phyloP scores from a whole-genome alignment of 78 protist species.

The Chrysochromulina parva region DNA sequence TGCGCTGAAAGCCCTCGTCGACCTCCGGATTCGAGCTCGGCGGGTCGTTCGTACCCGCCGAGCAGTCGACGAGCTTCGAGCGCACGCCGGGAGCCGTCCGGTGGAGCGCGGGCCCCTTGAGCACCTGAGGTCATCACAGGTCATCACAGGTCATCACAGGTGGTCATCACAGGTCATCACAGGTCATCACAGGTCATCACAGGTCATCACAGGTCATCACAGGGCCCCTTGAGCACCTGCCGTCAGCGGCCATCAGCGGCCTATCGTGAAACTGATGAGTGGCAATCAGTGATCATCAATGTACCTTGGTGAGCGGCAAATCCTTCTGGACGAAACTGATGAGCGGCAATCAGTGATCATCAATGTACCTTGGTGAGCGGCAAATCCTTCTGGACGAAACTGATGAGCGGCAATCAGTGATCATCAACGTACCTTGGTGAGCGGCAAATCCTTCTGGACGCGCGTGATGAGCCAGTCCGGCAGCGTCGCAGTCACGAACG shows the following conservation, averaged over 20 bases:
- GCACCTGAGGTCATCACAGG: no score
- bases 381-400: background rate
- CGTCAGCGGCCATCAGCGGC: no score
- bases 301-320: background rate
- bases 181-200: no score
- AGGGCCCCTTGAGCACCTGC: no score
- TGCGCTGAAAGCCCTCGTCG: background rate
- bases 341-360: no score
- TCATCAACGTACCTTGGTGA: background rate
- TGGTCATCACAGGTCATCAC: no score
- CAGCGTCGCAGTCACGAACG: background rate
- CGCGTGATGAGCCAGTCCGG: background rate
- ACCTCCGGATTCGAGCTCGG: no score
- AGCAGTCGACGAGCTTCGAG: slow-evolving; percentile 9
- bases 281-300: no score
- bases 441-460: background rate
- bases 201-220: no score
- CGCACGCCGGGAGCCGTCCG: background rate
- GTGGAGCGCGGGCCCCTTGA: slow-evolving; percentile 3
- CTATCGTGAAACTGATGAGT: no score
- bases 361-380: background rate
- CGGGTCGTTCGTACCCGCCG: background rate
- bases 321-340: background rate
- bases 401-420: no score
- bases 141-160: no score